A percentile compares a stretch with the other conserved stretches of the same genome.
phyloP scores from a whole-genome alignment of 108 stramenopile species.

The Skeletonema tropicum region DNA sequence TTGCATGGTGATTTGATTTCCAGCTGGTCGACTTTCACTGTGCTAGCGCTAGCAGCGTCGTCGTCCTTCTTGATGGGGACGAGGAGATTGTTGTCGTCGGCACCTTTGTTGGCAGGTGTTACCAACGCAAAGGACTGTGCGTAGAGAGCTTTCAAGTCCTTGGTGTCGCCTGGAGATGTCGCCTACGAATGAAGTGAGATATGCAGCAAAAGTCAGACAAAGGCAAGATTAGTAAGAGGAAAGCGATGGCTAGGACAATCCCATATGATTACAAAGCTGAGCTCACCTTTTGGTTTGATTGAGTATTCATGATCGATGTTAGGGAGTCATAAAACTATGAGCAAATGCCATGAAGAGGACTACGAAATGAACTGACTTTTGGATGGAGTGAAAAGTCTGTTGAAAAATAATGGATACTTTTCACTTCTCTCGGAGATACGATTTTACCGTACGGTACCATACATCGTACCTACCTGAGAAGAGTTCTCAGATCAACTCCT shows the following conservation, averaged over 20 bases:
- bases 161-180: not conserved
- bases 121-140: conserved; percentile 1
- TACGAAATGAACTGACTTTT: too few species aligned
- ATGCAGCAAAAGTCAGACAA: not conserved
- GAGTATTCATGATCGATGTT: conserved; percentile 1
- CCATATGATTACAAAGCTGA: not conserved
- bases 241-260: not conserved
- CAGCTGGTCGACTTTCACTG: not conserved
- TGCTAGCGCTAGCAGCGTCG: not conserved
- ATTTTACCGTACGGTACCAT: too few species aligned
- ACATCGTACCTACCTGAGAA: too few species aligned
- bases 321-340: too few species aligned
- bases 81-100: not conserved
- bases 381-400: too few species aligned
- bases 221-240: not conserved
- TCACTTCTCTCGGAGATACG: too few species aligned
- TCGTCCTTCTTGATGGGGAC: not conserved
- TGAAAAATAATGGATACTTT: too few species aligned
- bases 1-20: not conserved
- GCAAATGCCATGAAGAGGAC: too few species aligned
- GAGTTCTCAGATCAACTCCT: too few species aligned
- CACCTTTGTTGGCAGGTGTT: conserved; percentile 2
- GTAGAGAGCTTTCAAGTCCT: conserved; percentile 3
- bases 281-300: conserved; percentile 1
- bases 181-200: not conserved